Evolutionary conservation across 805 yeast species (phyloP).

Genomic region (Ogataea philodendri): DNA sequence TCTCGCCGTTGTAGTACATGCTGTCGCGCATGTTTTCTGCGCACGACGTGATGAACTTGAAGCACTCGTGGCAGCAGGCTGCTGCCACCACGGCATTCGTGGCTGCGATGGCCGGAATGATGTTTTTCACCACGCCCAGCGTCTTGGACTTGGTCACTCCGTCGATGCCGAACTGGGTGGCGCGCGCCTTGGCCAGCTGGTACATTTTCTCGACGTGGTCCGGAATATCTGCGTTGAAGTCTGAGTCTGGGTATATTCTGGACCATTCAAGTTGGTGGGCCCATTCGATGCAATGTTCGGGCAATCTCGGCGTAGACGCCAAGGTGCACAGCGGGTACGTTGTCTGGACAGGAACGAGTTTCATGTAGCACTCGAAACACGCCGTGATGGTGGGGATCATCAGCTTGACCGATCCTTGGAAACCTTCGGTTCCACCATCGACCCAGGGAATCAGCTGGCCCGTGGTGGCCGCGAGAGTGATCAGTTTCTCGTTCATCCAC

Average conservation of each 20-base stretch:
- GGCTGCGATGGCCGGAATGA: conserved; percentile 91
- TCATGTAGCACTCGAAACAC: conserved; percentile 90
- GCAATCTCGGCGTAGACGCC: conserved; percentile 89
- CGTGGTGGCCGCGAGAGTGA: conserved; percentile 54
- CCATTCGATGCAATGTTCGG: conserved; percentile 95
- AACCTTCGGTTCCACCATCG: conserved; percentile 96
- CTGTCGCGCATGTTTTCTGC: conserved; percentile 70
- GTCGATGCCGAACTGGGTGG: conserved; percentile 60
- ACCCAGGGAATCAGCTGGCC: conserved; percentile 63
- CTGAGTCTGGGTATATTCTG: conserved; percentile 40
- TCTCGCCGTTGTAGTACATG: conserved; percentile 85
- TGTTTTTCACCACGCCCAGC: conserved; percentile 85
- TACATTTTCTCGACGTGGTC: conserved; percentile 66
- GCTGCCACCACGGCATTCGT: conserved; percentile 93
- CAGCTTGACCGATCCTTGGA: conserved; percentile 85
- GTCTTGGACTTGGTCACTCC: conserved; percentile 73
- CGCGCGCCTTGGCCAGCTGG: conserved; percentile 54
- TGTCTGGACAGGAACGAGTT: conserved; percentile 59
- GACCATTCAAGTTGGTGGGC: conserved; percentile 79
- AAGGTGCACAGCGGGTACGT: conserved; percentile 91
- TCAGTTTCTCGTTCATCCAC: conserved; percentile 76
- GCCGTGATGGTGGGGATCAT: conserved; percentile 83
- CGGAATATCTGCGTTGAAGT: conserved; percentile 66
- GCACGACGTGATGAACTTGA: conserved; percentile 70
- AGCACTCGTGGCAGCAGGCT: conserved; percentile 80